Conservation (phyloP, 345 rosid species). For the Hypericum perforatum region DNA sequence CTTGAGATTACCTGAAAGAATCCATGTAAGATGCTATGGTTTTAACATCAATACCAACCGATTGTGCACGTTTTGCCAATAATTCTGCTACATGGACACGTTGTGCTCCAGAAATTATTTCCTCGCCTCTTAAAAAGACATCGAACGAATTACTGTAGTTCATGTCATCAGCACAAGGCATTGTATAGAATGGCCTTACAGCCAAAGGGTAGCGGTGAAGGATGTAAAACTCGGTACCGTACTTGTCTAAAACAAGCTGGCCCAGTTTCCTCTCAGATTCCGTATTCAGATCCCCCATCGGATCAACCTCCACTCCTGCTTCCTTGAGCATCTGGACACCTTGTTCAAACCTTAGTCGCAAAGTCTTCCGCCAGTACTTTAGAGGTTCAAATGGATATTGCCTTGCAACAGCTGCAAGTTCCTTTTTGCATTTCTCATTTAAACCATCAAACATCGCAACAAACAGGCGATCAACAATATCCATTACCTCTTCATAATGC, state of each 20-base stretch:
- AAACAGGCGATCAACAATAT: slow-evolving; percentile 58
- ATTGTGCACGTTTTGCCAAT: slow-evolving; percentile 60
- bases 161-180: slow-evolving; percentile 72
- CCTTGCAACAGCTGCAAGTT: slow-evolving; percentile 61
- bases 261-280: slow-evolving; percentile 88
- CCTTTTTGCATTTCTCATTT: slow-evolving; percentile 53
- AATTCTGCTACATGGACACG: slow-evolving; percentile 76
- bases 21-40: slow-evolving; percentile 69
- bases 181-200: slow-evolving; percentile 89
- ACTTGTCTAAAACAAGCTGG: slow-evolving; percentile 76
- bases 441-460: slow-evolving; percentile 56
- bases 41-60: slow-evolving; percentile 63
- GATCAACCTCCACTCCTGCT: slow-evolving; percentile 79
- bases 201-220: slow-evolving; percentile 71
- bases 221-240: slow-evolving; percentile 80
- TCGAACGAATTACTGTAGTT: slow-evolving; percentile 83
- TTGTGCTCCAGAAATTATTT: slow-evolving; percentile 93
- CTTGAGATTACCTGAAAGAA: slow-evolving; percentile 58
- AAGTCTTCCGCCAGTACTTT: slow-evolving; percentile 66
- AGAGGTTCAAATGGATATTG: slow-evolving; percentile 79
- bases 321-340: slow-evolving; percentile 92
- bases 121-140: slow-evolving; percentile 95
- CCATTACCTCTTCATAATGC: slow-evolving; percentile 88
- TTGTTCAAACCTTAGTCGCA: slow-evolving; percentile 68
- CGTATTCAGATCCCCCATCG: slow-evolving; percentile 80